Conservation (phyloP, 2,329 filamentous ascomycete genomes). For the Zymoseptoria passerinii region DNA sequence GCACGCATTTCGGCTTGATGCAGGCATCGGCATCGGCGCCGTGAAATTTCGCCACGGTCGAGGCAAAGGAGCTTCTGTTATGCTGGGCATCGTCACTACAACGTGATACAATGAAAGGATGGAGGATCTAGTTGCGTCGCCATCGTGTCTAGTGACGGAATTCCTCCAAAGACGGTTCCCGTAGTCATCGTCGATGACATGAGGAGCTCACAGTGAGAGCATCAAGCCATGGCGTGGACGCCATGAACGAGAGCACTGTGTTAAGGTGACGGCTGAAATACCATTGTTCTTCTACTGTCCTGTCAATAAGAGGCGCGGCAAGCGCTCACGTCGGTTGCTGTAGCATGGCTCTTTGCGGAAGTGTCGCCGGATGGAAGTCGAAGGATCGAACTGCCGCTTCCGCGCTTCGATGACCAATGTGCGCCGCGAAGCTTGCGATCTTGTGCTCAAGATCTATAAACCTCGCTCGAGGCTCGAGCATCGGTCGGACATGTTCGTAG, state of each 20-base stretch:
- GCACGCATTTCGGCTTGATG: background rate
- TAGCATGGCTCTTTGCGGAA: too few species aligned
- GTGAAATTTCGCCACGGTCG: background rate
- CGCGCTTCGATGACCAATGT: slow-evolving; percentile 42
- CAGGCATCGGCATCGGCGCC: background rate
- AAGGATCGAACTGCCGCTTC: background rate
- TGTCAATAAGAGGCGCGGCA: background rate
- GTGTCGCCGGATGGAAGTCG: background rate
- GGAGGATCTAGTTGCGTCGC: background rate
- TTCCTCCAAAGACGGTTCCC: too few species aligned
- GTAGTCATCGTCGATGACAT: too few species aligned
- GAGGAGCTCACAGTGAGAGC: too few species aligned
- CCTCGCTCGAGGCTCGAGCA: too few species aligned
- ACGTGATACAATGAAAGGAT: background rate
- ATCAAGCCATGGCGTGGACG: too few species aligned
- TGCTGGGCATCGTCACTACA: background rate
- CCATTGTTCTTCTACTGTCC: background rate
- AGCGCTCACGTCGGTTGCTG: background rate
- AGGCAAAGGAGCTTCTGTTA: background rate
- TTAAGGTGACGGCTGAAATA: too few species aligned
- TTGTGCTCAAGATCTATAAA: background rate
- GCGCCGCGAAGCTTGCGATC: slow-evolving; percentile 15
- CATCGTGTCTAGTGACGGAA: too few species aligned
- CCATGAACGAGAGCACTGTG: too few species aligned
- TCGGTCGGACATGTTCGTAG: too few species aligned